Percentiles rank a stretch among this genome's conserved stretches.
These are phyloP conservation scores for Castanea sativa DNA, from an alignment of 306 rosid species.

Conservation along the genomic window DNA sequence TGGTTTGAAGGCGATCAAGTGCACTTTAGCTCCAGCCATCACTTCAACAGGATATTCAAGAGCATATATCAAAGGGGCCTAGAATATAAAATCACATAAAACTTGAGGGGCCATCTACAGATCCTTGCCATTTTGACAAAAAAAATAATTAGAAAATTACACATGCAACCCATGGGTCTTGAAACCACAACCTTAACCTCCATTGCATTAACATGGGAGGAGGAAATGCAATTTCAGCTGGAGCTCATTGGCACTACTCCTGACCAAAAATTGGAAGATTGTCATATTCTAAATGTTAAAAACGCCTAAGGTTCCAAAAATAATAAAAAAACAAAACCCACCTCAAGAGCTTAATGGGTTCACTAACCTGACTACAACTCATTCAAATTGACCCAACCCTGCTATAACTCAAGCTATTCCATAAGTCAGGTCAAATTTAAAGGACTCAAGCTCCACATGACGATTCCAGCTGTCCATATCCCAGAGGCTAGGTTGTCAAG, in stretches of 20 bases:
- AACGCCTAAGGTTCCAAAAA: not conserved
- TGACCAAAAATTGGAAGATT: too few species aligned
- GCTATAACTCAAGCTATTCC: constrained; percentile 18
- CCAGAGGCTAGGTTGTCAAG: not conserved
- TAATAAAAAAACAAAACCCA: not conserved
- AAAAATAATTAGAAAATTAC: not conserved
- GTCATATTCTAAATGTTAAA: not conserved
- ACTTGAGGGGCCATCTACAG: not conserved
- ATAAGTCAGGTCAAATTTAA: constrained; percentile 15
- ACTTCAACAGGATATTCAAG: not conserved
- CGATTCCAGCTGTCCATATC: constrained; percentile 21
- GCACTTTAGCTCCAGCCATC: not conserved
- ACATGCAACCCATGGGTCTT: too few species aligned
- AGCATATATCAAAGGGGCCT: not conserved
- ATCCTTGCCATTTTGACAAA: not conserved
- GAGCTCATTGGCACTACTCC: too few species aligned
- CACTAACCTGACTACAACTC: constrained; percentile 25
- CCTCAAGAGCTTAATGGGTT: constrained; percentile 11
- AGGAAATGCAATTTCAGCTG: too few species aligned
- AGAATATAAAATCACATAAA: not conserved
- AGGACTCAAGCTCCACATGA: constrained; percentile 22
- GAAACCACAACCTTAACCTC: too few species aligned
- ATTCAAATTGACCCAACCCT: constrained; percentile 29
- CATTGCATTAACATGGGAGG: too few species aligned
- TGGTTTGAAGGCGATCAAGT: not conserved